A percentile compares a stretch with the other conserved stretches of the same genome.
Evolutionary conservation across 2,329 filamentous ascomycete species (phyloP).

Genomic region (Ceratocystis alfenasii): DNA sequence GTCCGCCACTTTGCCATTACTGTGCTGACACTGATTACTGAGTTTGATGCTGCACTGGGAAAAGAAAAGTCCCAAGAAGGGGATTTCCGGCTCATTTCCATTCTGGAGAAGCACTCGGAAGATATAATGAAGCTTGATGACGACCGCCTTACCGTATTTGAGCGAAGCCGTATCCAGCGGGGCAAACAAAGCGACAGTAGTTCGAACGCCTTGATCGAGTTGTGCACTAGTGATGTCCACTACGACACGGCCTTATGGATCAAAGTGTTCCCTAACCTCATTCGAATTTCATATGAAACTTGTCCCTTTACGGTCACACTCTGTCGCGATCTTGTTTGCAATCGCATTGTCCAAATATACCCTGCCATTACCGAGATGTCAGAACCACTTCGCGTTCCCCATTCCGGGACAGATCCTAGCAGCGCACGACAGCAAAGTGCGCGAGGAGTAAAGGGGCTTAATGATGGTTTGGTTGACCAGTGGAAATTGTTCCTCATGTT

Average conservation of each 20-base stretch:
- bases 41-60: slow-evolving; percentile 81
- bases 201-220: slow-evolving; percentile 76
- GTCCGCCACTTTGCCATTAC: slow-evolving; percentile 87
- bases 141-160: slow-evolving; percentile 79
- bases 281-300: slow-evolving; percentile 78
- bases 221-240: slow-evolving; percentile 88
- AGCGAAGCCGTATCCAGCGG: slow-evolving; percentile 81
- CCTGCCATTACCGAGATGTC: slow-evolving; percentile 67
- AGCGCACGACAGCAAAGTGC: slow-evolving; percentile 38
- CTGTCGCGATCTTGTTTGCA: slow-evolving; percentile 83
- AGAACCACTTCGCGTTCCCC: slow-evolving; percentile 54
- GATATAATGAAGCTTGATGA: slow-evolving; percentile 86
- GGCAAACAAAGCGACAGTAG: slow-evolving; percentile 75
- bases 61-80: slow-evolving; percentile 37
- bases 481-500: slow-evolving; percentile 98
- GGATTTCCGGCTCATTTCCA: slow-evolving; percentile 72
- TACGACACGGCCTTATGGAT: slow-evolving; percentile 96
- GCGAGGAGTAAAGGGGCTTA: slow-evolving; percentile 56
- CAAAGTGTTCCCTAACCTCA: slow-evolving; percentile 92
- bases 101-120: slow-evolving; percentile 79
- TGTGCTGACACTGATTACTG: slow-evolving; percentile 78
- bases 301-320: slow-evolving; percentile 87
- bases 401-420: slow-evolving; percentile 49
- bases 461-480: slow-evolving; percentile 84
- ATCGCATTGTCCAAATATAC: slow-evolving; percentile 86